Percentiles rank a stretch among this genome's conserved stretches.
phyloP scores from a whole-genome alignment of 441 rosid genomes.

The Geranium incanum region DNA sequence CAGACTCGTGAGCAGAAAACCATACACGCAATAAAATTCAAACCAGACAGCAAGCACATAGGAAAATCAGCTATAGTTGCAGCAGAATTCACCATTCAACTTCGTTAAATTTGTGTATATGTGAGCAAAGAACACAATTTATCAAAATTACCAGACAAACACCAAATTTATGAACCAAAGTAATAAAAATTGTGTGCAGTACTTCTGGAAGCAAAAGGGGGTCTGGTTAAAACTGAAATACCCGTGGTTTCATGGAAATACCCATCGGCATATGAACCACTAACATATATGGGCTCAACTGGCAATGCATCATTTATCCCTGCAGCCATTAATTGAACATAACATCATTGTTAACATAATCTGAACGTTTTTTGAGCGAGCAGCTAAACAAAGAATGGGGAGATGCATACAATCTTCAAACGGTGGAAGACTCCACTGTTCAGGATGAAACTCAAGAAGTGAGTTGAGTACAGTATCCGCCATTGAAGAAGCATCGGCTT shows the following conservation, averaged over 20 bases:
- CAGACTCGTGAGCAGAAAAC: neutral
- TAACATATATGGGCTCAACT: constrained; percentile 25
- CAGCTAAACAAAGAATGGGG: neutral
- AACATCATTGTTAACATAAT: neutral
- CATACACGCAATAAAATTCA: neutral
- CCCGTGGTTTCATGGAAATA: constrained; percentile 21
- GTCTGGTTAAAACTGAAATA: constrained; percentile 11
- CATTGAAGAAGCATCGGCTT: constrained; percentile 31
- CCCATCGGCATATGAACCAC: constrained; percentile 20
- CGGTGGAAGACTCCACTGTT: constrained; percentile 40
- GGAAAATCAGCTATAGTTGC: neutral
- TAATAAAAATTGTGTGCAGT: neutral
- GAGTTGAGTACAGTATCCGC: constrained; percentile 34
- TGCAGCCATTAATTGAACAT: constrained; percentile 14
- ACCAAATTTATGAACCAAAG: neutral
- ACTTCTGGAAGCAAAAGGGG: neutral
- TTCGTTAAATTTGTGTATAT: too few relatives aligned
- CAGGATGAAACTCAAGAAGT: constrained; percentile 36
- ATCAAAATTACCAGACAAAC: neutral
- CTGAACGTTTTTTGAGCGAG: neutral
- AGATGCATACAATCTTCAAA: constrained; percentile 33
- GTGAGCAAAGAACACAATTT: too few relatives aligned
- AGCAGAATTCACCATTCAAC: neutral
- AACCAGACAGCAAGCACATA: neutral
- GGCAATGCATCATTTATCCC: constrained; percentile 32